These are phyloP conservation scores for Gossypium australe DNA, from an alignment of 345 rosid genomes.

Conservation along the genomic window DNA sequence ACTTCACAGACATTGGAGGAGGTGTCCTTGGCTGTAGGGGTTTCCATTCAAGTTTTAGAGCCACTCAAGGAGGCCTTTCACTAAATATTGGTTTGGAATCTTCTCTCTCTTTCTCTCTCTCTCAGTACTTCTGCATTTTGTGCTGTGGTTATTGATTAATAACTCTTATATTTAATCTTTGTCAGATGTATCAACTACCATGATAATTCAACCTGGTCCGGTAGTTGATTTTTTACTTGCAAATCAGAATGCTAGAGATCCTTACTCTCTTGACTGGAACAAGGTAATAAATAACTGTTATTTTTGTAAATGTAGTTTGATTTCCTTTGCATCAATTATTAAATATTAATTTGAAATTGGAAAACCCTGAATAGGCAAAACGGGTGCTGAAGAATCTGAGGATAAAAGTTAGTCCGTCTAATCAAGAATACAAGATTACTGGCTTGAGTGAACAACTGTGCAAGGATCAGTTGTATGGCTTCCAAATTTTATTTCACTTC, in stretches of 20 bases:
- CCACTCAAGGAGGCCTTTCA: constrained; percentile 82
- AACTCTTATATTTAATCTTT: constrained; percentile 1
- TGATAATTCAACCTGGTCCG: constrained; percentile 82
- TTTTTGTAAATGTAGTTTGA: background rate
- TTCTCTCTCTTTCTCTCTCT: background rate
- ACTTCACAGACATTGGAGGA: constrained; percentile 70
- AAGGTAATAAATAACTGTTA: constrained; percentile 40
- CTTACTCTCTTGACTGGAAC: constrained; percentile 56
- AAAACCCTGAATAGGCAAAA: constrained; percentile 50
- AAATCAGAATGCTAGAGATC: constrained; percentile 68
- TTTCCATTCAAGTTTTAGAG: constrained; percentile 79
- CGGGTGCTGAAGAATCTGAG: constrained; percentile 64
- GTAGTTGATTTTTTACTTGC: constrained; percentile 62
- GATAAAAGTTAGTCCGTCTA: constrained; percentile 62
- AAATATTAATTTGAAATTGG: background rate
- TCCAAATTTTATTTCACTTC: constrained; percentile 6
- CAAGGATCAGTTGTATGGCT: constrained; percentile 42
- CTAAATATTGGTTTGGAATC: constrained; percentile 65
- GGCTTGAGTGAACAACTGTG: constrained; percentile 72
- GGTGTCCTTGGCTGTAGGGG: constrained; percentile 83
- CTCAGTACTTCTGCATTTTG: background rate
- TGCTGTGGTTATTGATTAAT: constrained; percentile 4
- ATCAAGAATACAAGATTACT: constrained; percentile 76
- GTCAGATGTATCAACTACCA: constrained; percentile 85
- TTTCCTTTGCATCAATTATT: background rate